phyloP scores from a whole-genome alignment of 176 grass and related monocot genomes.

The Triticum turgidum region DNA sequence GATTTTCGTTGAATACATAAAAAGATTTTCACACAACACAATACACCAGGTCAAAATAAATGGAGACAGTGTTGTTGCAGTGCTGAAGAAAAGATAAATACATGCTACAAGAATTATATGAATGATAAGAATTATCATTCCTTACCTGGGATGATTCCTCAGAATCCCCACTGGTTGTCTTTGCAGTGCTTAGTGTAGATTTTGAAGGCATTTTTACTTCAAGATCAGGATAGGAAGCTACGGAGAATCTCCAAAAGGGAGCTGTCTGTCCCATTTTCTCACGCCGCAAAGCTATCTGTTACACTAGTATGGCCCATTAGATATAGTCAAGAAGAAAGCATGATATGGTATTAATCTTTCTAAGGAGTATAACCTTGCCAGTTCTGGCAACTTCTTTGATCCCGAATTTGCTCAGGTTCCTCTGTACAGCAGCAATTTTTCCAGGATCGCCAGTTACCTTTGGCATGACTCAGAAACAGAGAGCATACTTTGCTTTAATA shows the following conservation, averaged over 20 bases:
- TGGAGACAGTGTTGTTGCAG: not conserved
- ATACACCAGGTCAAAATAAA: not conserved
- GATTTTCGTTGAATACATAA: not conserved
- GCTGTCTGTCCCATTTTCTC: slow-evolving; percentile 51
- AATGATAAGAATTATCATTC: not conserved
- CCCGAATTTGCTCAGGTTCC: slow-evolving; percentile 59
- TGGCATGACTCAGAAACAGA: not conserved
- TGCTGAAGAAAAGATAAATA: not conserved
- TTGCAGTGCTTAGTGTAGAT: slow-evolving; percentile 7
- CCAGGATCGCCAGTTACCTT: slow-evolving; percentile 85
- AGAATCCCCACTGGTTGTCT: not conserved
- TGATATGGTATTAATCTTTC: not conserved
- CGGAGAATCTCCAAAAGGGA: slow-evolving; percentile 61
- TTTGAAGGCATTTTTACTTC: slow-evolving; percentile 24
- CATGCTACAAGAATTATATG: not conserved
- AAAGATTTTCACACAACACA: not conserved
- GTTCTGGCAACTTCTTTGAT: slow-evolving; percentile 84
- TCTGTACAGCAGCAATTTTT: slow-evolving; percentile 62
- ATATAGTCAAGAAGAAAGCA: not conserved
- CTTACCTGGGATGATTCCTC: slow-evolving; percentile 39
- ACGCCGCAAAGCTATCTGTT: slow-evolving; percentile 43
- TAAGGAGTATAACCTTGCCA: slow-evolving; percentile 62
- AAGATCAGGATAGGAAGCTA: slow-evolving; percentile 53
- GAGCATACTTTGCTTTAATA: not conserved
- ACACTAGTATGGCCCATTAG: not conserved